These are phyloP conservation scores for Fallopia convolvulus DNA, from an alignment of 148 eudicot genomes.

Conservation along the genomic window DNA sequence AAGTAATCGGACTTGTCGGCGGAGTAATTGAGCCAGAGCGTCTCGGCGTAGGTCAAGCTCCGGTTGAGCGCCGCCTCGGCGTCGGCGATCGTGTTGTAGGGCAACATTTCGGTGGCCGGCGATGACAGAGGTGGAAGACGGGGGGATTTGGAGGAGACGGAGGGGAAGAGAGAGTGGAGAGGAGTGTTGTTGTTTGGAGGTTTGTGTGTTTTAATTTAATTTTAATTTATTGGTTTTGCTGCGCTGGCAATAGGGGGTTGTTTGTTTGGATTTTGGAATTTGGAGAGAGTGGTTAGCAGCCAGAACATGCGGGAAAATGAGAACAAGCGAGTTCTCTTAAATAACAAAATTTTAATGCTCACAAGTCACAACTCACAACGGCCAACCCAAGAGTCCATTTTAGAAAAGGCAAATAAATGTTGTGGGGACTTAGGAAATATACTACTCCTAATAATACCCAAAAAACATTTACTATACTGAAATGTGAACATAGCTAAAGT, in stretches of 20 bases:
- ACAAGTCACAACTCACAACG: neutral
- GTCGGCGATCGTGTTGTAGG: constrained; percentile 39
- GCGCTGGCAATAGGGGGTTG: constrained; percentile 6
- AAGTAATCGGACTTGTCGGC: constrained; percentile 71
- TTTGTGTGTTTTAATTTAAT: neutral
- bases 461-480: no score
- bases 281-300: neutral
- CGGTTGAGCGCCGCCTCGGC: constrained; percentile 61
- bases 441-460: no score
- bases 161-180: neutral
- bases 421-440: neutral
- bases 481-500: no score
- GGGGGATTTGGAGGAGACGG: constrained; percentile 12
- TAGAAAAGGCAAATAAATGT: neutral
- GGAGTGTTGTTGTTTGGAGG: neutral
- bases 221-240: neutral
- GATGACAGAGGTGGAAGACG: neutral
- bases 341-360: neutral
- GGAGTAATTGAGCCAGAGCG: constrained; percentile 71
- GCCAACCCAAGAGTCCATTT: neutral
- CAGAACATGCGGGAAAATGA: constrained; percentile 8
- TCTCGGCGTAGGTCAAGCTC: constrained; percentile 45
- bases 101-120: constrained; percentile 40
- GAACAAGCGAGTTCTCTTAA: neutral
- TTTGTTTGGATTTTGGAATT: neutral